These are phyloP conservation scores for Pyrus hybrid DNA, from an alignment of 331 rosid species.

Conservation along the genomic window DNA sequence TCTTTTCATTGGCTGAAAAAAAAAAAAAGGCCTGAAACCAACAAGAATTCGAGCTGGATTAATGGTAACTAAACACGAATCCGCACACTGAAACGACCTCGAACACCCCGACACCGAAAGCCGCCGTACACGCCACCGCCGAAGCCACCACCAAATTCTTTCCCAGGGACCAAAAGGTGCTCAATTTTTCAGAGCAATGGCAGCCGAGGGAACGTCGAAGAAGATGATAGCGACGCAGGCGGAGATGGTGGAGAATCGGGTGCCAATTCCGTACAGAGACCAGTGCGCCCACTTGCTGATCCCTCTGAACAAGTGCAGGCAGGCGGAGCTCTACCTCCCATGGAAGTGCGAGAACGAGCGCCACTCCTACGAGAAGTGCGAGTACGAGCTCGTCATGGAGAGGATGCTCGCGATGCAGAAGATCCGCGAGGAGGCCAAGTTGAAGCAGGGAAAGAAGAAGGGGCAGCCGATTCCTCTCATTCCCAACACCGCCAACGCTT, in stretches of 20 bases:
- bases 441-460: conserved; percentile 31
- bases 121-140: background rate
- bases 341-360: conserved; percentile 92
- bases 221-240: conserved; percentile 94
- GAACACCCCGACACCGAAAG: background rate
- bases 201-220: conserved; percentile 72
- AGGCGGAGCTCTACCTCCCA: conserved; percentile 74
- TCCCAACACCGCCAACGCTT: conserved; percentile 72
- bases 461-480: conserved; percentile 41
- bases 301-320: conserved; percentile 95
- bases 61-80: background rate
- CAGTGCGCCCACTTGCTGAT: conserved; percentile 89
- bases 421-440: conserved; percentile 49
- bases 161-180: background rate
- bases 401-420: conserved; percentile 91
- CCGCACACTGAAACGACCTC: background rate
- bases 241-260: conserved; percentile 85
- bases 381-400: conserved; percentile 94
- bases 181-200: conserved; percentile 28
- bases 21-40: background rate
- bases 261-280: conserved; percentile 76
- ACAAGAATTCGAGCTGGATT: background rate
- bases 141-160: background rate
- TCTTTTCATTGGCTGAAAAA: background rate
- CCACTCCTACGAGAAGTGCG: conserved; percentile 83